Conservation (phyloP, 352 stramenopile genomes). For the Phytophthora lateralis region DNA sequence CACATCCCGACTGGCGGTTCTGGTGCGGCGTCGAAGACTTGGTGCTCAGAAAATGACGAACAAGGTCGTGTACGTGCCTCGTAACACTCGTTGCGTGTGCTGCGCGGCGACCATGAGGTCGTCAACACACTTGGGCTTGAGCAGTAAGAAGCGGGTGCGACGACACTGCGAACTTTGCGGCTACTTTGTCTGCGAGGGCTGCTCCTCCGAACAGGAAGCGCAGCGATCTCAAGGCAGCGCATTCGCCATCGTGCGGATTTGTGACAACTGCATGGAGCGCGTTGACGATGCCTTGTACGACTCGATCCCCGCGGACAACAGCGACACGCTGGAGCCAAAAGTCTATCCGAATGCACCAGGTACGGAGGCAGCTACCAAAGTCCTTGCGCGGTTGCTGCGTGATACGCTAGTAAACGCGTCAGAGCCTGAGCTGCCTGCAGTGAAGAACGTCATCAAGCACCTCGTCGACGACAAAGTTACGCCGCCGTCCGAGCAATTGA, state of each 20-base stretch:
- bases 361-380: constrained; percentile 21
- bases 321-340: constrained; percentile 15
- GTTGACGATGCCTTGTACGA: constrained; percentile 44
- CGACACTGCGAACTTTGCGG: too few species aligned
- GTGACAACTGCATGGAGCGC: constrained; percentile 40
- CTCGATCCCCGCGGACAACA: constrained; percentile 30
- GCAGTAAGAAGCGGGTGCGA: too few species aligned
- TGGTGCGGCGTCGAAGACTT: too few species aligned
- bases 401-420: constrained; percentile 38
- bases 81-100: too few species aligned
- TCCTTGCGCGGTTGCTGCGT: constrained; percentile 37
- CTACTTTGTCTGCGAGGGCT: too few species aligned
- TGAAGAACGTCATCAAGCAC: constrained; percentile 27
- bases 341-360: constrained; percentile 23
- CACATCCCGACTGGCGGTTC: too few species aligned
- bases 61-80: too few species aligned
- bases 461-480: constrained; percentile 37
- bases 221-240: not conserved
- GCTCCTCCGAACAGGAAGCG: too few species aligned
- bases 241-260: constrained; percentile 35
- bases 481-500: constrained; percentile 3
- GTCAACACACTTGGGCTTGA: too few species aligned
- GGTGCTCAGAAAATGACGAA: too few species aligned
- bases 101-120: too few species aligned
- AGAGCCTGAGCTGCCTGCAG: not conserved